Percentiles rank a stretch among this genome's conserved stretches.
Evolutionary conservation across 2,329 filamentous ascomycete genomes (phyloP).

Genomic region (Didymella segeticola): DNA sequence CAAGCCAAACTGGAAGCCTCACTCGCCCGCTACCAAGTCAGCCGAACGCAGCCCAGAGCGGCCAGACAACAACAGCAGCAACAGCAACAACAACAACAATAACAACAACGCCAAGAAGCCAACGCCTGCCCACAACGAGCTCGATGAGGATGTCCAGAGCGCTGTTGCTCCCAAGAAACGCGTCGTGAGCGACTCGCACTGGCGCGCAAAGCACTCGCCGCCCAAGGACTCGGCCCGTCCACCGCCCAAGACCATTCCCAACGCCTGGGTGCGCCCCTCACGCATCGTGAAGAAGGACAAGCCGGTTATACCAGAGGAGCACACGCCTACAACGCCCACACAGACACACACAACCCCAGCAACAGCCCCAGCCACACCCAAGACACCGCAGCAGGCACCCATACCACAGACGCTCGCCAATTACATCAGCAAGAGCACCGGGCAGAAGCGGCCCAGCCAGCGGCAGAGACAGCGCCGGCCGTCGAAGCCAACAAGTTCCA

Average conservation of each 20-base stretch:
- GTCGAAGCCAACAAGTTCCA: constrained; percentile 39
- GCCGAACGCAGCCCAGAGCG: constrained; percentile 36
- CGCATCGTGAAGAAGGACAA: constrained; percentile 34
- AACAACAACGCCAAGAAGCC: constrained; percentile 43
- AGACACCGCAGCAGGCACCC: constrained; percentile 21
- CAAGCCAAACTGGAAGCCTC: constrained; percentile 38
- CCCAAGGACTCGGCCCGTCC: constrained; percentile 42
- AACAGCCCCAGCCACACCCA: constrained; percentile 20
- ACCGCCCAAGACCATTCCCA: constrained; percentile 45
- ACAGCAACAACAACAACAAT: too few relatives aligned
- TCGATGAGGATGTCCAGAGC: constrained; percentile 55
- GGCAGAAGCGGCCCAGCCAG: constrained; percentile 31
- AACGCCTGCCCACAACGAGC: constrained; percentile 44
- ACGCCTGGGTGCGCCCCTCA: constrained; percentile 49
- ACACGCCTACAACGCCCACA: constrained; percentile 13
- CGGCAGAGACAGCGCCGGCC: constrained; percentile 35
- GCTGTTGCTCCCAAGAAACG: constrained; percentile 82
- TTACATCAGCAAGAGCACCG: constrained; percentile 37
- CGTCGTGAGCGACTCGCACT: constrained; percentile 92
- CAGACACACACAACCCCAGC: constrained; percentile 22
- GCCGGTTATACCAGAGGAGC: constrained; percentile 4
- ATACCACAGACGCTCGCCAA: constrained; percentile 32
- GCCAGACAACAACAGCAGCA: too few relatives aligned
- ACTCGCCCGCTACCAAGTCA: constrained; percentile 34
- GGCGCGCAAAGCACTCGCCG: constrained; percentile 65